These are phyloP conservation scores for Plasmodium gonderi DNA, from an alignment of 169 alveolate species.

Conservation along the genomic window DNA sequence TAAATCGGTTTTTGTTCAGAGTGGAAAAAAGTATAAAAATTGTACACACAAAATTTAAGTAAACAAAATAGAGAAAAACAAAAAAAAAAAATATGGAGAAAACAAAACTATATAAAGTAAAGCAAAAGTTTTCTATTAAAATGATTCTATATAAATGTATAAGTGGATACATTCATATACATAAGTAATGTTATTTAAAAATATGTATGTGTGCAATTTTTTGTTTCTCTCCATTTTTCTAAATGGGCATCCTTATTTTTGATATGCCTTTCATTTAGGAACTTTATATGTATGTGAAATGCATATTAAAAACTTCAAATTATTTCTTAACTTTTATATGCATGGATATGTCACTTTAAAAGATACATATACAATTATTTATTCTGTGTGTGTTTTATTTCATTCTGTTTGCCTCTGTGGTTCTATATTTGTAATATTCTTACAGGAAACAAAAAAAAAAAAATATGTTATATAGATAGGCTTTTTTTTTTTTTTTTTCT, in stretches of 20 bases:
- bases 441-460: background rate
- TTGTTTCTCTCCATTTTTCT: background rate
- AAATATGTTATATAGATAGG: background rate
- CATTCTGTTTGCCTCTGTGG: background rate
- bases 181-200: background rate
- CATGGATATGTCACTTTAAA: background rate
- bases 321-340: background rate
- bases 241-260: background rate
- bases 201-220: background rate
- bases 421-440: background rate
- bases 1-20: no score
- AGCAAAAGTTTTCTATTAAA: background rate
- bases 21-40: no score
- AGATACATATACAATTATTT: background rate
- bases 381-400: background rate
- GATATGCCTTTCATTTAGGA: background rate
- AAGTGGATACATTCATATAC: background rate
- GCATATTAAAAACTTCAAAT: background rate
- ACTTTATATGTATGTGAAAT: background rate
- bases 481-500: background rate
- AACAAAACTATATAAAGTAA: background rate
- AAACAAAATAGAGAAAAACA: no score
- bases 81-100: background rate
- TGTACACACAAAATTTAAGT: no score
- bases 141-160: background rate